Conservation (phyloP, 257 asterid genomes). For the Solanum piurae region DNA sequence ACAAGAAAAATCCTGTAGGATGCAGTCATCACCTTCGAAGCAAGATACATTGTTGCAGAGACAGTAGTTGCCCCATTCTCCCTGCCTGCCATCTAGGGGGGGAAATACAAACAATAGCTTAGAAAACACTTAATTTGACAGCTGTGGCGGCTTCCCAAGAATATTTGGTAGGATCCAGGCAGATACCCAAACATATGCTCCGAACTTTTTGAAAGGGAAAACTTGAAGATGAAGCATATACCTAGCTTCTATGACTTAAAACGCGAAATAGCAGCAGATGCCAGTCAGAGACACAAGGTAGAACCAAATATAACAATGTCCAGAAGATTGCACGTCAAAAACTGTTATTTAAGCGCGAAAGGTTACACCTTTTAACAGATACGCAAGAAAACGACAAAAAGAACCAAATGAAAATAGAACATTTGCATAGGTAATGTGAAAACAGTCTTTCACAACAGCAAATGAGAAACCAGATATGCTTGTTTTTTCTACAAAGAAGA, state of each 20-base stretch:
- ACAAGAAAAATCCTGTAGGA: background rate
- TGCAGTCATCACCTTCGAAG: slow-evolving; percentile 53
- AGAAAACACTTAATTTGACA: background rate
- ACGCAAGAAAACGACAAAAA: background rate
- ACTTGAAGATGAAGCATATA: background rate
- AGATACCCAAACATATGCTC: background rate
- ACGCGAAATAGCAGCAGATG: background rate
- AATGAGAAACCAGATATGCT: background rate
- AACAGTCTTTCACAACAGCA: background rate
- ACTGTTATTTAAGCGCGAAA: background rate
- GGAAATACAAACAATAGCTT: background rate
- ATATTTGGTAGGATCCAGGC: background rate
- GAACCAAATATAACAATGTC: background rate
- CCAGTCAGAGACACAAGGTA: background rate
- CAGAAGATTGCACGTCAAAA: background rate
- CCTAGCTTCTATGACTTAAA: background rate
- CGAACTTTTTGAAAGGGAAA: background rate
- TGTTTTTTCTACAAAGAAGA: background rate
- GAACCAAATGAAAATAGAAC: background rate
- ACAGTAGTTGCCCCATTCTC: slow-evolving; percentile 97
- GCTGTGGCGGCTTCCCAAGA: background rate
- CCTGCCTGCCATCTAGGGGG: slow-evolving; percentile 63
- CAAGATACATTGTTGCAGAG: slow-evolving; percentile 90
- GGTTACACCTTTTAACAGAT: background rate
- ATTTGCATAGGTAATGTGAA: background rate